Base-by-base conservation (phyloP, 768 basidiomycete genomes). In the Kondoa subrosea region DNA sequence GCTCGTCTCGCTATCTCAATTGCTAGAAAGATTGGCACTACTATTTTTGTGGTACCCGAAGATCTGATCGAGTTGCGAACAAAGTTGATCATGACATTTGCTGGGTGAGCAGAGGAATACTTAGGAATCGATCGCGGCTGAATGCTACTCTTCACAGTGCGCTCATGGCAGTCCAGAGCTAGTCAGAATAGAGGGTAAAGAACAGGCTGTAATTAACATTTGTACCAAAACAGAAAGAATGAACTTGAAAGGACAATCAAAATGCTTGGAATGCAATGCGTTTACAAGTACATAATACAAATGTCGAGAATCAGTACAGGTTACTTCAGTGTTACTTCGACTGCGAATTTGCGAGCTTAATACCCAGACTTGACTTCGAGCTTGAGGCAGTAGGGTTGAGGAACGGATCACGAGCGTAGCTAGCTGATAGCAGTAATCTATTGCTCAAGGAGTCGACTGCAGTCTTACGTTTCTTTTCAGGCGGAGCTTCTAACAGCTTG, bases 1-100 rank as follows among this genome's bases (percentile, higher is more conserved):
- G 92, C 92, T 17, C 96, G 96, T 83, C 78, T 96, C 71, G 93
- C 91, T 4, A 96, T 97, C 73, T 96, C 93, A 1, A 96, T 97
- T 73, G 92, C 93, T n/a, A 82, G 93, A 75, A 97, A 97, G 82
- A 86, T 92, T 86, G 73, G 72, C 65, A 69, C 21, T 34, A 67
- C 95, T 73, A 96, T 96, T 74, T 96, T 96, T 82, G 79, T 97
- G 68, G 93, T 96, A 0, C 91, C 93, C 0, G 93, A 97, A 75
- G 91, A 91, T 63, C 91, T 96, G 73, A 91, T 97, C 34, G 92
- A 96, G 76, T 83, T 96, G 69, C 85, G 93, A 57, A 85, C 91
- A 33, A 85, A 89, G 68, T 81, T 95, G 76, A 90, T 96, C 74
- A 80, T 96, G 78, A 96, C 91, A 1, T 97, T 97, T 76, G 89